Evolutionary conservation across 2,329 filamentous ascomycete genomes (phyloP).

Genomic region (Myriosclerotinia duriaeana): DNA sequence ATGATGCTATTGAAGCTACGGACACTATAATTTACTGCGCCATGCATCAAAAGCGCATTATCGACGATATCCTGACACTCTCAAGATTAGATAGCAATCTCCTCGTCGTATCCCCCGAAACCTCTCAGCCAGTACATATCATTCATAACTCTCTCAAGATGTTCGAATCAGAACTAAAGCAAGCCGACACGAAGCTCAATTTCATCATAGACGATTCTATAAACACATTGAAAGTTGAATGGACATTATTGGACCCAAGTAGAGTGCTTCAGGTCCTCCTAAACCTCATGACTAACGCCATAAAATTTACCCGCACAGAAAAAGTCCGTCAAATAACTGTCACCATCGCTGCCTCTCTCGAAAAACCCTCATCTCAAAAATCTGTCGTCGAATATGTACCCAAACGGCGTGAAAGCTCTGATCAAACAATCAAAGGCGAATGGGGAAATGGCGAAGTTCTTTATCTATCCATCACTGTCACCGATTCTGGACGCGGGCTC

Average conservation of each 20-base stretch:
- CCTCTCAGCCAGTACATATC: slow-evolving; percentile 65
- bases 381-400: slow-evolving; percentile 14
- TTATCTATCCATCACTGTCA: slow-evolving; percentile 8
- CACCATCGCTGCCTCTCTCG: background rate
- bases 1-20: slow-evolving; percentile 68
- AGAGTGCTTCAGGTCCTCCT: slow-evolving; percentile 76
- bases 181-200: slow-evolving; percentile 64
- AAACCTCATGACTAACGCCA: slow-evolving; percentile 76
- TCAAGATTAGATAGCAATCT: slow-evolving; percentile 70
- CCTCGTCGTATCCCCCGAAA: slow-evolving; percentile 66
- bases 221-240: slow-evolving; percentile 57
- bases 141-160: slow-evolving; percentile 70
- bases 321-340: slow-evolving; percentile 11
- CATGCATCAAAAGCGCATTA: slow-evolving; percentile 70
- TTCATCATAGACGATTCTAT: slow-evolving; percentile 65
- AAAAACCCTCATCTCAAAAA: slow-evolving; percentile 1
- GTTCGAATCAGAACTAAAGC: slow-evolving; percentile 73
- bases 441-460: slow-evolving; percentile 8
- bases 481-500: slow-evolving; percentile 17
- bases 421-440: slow-evolving; percentile 4
- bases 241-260: slow-evolving; percentile 69
- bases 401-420: background rate
- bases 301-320: slow-evolving; percentile 66
- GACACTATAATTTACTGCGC: slow-evolving; percentile 76
- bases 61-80: slow-evolving; percentile 61